Evolutionary conservation across 2,329 filamentous ascomycete genomes (phyloP).

Genomic region (Purpureocillium takamizusanense): DNA sequence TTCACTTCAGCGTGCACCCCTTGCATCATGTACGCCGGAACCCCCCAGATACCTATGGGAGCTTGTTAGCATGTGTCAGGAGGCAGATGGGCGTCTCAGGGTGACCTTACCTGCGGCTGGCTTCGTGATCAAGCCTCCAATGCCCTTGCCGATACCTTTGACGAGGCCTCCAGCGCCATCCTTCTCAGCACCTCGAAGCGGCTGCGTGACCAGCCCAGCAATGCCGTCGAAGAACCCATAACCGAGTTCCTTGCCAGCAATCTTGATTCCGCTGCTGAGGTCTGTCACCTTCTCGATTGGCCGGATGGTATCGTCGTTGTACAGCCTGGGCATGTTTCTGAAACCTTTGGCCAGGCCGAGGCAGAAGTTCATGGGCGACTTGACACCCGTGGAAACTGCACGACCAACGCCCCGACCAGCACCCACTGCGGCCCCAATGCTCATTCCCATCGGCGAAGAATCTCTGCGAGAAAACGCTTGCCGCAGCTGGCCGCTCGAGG

Average conservation of each 20-base stretch:
- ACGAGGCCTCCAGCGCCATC: slow-evolving; percentile 51
- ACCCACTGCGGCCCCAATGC: slow-evolving; percentile 51
- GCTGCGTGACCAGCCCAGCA: slow-evolving; percentile 72
- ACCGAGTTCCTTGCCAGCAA: slow-evolving; percentile 71
- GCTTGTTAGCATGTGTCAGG: slow-evolving; percentile 1
- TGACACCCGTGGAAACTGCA: slow-evolving; percentile 68
- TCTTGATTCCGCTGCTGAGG: slow-evolving; percentile 63
- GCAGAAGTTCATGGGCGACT: slow-evolving; percentile 77
- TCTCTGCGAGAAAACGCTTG: slow-evolving; percentile 9
- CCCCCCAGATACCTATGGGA: slow-evolving; percentile 47
- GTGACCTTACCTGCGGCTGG: slow-evolving; percentile 61
- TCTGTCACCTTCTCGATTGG: slow-evolving; percentile 73
- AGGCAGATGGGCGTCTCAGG: not conserved
- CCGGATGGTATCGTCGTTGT: slow-evolving; percentile 74
- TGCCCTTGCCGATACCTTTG: slow-evolving; percentile 74
- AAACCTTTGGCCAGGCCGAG: slow-evolving; percentile 78
- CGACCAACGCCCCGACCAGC: slow-evolving; percentile 59
- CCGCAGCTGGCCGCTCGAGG: slow-evolving; percentile 6
- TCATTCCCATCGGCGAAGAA: slow-evolving; percentile 11
- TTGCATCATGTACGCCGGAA: slow-evolving; percentile 77
- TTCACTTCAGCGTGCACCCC: slow-evolving; percentile 72
- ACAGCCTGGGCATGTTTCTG: slow-evolving; percentile 76
- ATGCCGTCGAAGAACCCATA: slow-evolving; percentile 75
- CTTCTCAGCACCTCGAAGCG: slow-evolving; percentile 48
- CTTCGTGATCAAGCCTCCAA: slow-evolving; percentile 74